phyloP scores from a whole-genome alignment of 2,329 filamentous ascomycete genomes.

The Colletotrichum sp. region DNA sequence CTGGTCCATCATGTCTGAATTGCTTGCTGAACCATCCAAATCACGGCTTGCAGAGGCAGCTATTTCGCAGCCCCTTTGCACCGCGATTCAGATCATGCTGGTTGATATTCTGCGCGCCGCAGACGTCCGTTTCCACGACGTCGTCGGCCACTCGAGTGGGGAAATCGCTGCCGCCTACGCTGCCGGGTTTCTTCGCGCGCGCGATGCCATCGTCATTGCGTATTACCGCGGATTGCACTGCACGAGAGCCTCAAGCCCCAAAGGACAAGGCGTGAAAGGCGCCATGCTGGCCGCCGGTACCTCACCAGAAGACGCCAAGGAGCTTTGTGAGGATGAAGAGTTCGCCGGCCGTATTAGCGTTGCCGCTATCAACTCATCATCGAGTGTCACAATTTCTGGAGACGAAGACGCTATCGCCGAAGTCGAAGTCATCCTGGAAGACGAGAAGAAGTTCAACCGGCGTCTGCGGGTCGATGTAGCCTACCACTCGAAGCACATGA shows the following conservation, averaged over 20 bases:
- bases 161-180: conserved; percentile 58
- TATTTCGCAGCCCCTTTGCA: conserved; percentile 19
- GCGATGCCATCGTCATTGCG: conserved; percentile 29
- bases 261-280: conserved; percentile 12
- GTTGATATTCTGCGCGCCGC: conserved; percentile 31
- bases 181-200: conserved; percentile 40
- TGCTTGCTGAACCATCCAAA: conserved; percentile 22
- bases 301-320: conserved; percentile 18
- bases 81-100: conserved; percentile 26
- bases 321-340: neutral
- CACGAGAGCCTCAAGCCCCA: neutral
- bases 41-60: conserved; percentile 23
- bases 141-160: conserved; percentile 54
- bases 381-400: conserved; percentile 30
- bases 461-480: conserved; percentile 29
- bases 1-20: conserved; percentile 30
- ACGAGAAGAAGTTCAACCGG: conserved; percentile 22
- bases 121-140: conserved; percentile 36
- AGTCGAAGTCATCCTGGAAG: conserved; percentile 24
- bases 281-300: conserved; percentile 29
- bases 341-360: conserved; percentile 25
- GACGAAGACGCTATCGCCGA: conserved; percentile 31
- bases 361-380: conserved; percentile 27
- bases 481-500: conserved; percentile 36
- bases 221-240: conserved; percentile 25